Evolutionary conservation across 2,329 filamentous ascomycete genomes (phyloP), one percentile per base, ranked within the genome.

Genomic region (Magnaporthiopsis incrustans): DNA sequence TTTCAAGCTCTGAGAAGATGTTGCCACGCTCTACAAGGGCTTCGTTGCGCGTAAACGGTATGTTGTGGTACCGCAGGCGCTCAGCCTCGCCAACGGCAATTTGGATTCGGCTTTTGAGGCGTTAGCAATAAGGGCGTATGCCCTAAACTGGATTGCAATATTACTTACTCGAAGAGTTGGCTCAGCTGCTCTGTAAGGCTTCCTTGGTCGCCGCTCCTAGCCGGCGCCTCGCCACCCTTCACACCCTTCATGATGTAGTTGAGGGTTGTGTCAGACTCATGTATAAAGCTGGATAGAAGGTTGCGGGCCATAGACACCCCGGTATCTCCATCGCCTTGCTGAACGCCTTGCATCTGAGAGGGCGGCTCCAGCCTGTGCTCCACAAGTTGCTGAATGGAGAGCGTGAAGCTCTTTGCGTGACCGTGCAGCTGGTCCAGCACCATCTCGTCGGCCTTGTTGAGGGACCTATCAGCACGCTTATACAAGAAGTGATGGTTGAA

Each of bases 341-440:
- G 53, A 18, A 57, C n/a, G 11, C 25, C 53, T 57, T 26, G 56
- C 56, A 57, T 57, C n/a, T 27, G 10, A 25, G 10, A 56, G 14
- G 26, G n/a, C 14, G 14, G 27, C 62, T 12, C 12, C 25, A 64
- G 53, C 58, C 33, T 64, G 3, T 62, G 33, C 63, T 62, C 33
- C 50, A 67, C 59, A 44, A 60, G 65, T 56, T 62, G 25, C 27
- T 26, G 11, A 57, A 64, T 25, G 62, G 63, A 66, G 15, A 67
- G 38, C 3, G 59, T 35, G 38, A 65, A 67, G 32, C 61, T 62
- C 12, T 63, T 63, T 38, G 65, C 44, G 26, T 59, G 26, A 7
- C 66, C 65, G 57, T 65, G 65, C 2, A 65, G 53, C 60, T 65
- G 60, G n/a, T 66, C 65, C 5, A 67, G 32, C 18, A 67, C 62